A percentile compares a stretch with the other conserved stretches of the same genome.
Evolutionary conservation across 108 stramenopile genomes (phyloP).

Genomic region (Cyclotella kingstonii): DNA sequence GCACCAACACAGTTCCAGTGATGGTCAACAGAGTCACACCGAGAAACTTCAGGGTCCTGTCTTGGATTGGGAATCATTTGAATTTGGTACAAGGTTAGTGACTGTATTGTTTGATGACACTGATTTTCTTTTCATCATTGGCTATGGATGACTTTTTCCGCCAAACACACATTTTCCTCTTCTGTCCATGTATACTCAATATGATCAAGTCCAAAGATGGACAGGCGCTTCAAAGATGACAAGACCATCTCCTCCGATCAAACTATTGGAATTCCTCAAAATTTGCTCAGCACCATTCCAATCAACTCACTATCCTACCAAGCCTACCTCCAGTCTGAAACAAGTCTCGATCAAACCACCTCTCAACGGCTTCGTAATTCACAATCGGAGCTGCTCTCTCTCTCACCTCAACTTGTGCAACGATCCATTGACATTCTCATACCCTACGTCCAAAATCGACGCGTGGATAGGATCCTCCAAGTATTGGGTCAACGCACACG

Average conservation of each 20-base stretch:
- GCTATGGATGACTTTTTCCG: background rate
- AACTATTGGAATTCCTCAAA: slow-evolving; percentile 20
- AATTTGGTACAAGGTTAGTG: slow-evolving; percentile 34
- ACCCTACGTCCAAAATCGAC: slow-evolving; percentile 54
- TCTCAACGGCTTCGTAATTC: slow-evolving; percentile 13
- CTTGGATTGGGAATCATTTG: slow-evolving; percentile 42
- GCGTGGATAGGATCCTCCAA: slow-evolving; percentile 59
- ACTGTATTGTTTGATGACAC: background rate
- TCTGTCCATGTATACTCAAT: background rate
- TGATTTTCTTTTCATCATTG: background rate
- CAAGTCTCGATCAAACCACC: slow-evolving; percentile 16
- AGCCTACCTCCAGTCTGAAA: slow-evolving; percentile 32
- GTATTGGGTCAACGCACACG: slow-evolving; percentile 60
- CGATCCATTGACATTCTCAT: slow-evolving; percentile 31
- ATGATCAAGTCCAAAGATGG: slow-evolving; percentile 36
- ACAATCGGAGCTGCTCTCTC: slow-evolving; percentile 21
- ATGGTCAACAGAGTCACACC: background rate
- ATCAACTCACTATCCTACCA: slow-evolving; percentile 38
- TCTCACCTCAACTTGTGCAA: slow-evolving; percentile 27
- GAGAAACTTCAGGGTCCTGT: background rate
- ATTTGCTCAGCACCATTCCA: slow-evolving; percentile 29
- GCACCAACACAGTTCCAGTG: background rate
- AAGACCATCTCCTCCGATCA: slow-evolving; percentile 8
- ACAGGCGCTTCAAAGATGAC: slow-evolving; percentile 21
- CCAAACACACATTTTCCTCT: background rate